phyloP scores from a whole-genome alignment of 1,139 yeast genomes.

The Taphrina populina region DNA sequence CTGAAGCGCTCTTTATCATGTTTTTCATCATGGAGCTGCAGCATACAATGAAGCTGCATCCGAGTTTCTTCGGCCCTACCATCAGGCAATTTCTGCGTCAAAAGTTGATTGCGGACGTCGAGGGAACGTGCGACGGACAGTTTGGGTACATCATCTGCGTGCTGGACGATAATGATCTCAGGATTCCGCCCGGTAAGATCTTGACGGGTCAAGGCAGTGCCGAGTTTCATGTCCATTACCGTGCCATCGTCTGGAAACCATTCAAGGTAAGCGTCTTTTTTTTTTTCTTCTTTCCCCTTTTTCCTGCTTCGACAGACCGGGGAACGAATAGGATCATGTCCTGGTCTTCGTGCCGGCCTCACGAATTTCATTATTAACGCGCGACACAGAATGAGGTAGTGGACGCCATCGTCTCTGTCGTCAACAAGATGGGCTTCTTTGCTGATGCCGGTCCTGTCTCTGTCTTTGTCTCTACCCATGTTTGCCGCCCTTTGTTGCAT shows the following conservation, averaged over 20 bases:
- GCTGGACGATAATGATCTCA: slow-evolving; percentile 88
- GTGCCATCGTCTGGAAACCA: slow-evolving; percentile 98
- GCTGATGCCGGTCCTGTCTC: slow-evolving; percentile 97
- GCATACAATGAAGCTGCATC: slow-evolving; percentile 87
- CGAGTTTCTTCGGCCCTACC: slow-evolving; percentile 95
- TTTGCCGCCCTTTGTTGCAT: slow-evolving; percentile 38
- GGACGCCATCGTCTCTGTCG: slow-evolving; percentile 91
- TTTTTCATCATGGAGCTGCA: slow-evolving; percentile 68
- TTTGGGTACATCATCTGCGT: slow-evolving; percentile 97
- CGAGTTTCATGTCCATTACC: slow-evolving; percentile 90
- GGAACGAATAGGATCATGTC: no score
- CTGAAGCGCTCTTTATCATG: slow-evolving; percentile 18
- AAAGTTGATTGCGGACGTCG: slow-evolving; percentile 89
- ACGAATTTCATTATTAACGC: neutral
- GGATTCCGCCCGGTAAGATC: slow-evolving; percentile 90
- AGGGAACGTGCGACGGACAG: slow-evolving; percentile 98
- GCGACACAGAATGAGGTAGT: slow-evolving; percentile 75
- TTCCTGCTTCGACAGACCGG: no score
- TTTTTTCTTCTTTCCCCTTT: no score
- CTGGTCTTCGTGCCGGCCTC: no score
- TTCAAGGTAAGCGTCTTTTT: slow-evolving; percentile 56
- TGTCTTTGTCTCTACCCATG: slow-evolving; percentile 89
- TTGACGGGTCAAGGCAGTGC: slow-evolving; percentile 92
- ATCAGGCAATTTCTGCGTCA: slow-evolving; percentile 91
- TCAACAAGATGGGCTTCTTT: slow-evolving; percentile 93